Evolutionary conservation across 306 rosid species (phyloP).

Genomic region (Glycine soja): DNA sequence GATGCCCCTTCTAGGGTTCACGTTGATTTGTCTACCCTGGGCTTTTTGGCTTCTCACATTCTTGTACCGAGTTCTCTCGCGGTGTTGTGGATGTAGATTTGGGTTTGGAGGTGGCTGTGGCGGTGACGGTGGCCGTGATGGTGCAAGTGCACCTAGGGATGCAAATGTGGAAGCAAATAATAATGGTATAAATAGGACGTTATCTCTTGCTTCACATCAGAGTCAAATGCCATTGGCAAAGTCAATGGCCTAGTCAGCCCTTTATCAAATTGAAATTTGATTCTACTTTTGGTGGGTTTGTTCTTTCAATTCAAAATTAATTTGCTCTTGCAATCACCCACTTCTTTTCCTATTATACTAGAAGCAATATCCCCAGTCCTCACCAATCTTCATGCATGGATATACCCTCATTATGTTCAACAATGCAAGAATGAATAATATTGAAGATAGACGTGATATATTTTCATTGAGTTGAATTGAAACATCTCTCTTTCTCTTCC

Average conservation of each 20-base stretch:
- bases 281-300: not conserved
- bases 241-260: constrained; percentile 47
- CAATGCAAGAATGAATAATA: no score
- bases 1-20: constrained; percentile 59
- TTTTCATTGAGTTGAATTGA: no score
- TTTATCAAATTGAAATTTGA: constrained; percentile 23
- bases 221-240: constrained; percentile 64
- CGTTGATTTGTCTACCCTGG: constrained; percentile 72
- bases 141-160: not conserved
- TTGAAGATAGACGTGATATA: no score
- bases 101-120: no score
- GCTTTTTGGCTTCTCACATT: constrained; percentile 69
- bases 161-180: not conserved
- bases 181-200: not conserved
- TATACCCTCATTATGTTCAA: no score
- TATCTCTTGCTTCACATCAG: constrained; percentile 51
- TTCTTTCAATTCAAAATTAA: not conserved
- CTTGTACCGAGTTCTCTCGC: constrained; percentile 57
- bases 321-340: not conserved
- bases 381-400: no score
- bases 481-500: no score
- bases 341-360: not conserved
- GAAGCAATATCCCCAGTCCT: no score
- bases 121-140: no score
- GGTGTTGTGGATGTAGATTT: constrained; percentile 51